Evolutionary conservation across 2,329 filamentous ascomycete genomes (phyloP), one percentile per base, ranked within the genome.

Genomic region (Graphilbum sp.): DNA sequence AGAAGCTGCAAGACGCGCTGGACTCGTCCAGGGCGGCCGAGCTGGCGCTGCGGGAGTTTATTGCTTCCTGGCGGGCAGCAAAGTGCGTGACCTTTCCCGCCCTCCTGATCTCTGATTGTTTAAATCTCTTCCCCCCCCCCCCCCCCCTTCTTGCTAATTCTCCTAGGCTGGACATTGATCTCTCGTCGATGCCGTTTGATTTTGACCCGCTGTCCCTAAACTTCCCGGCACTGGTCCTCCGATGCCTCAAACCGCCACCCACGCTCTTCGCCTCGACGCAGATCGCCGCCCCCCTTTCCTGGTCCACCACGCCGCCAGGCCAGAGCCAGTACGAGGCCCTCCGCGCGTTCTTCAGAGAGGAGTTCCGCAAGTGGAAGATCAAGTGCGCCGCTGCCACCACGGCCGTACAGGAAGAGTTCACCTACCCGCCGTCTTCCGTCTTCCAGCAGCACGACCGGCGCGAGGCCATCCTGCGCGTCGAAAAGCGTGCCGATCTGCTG

Each of bases 151-250:
- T 13, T 2, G 16, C 7, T 13, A 16, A 25, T 34, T 5, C 25
- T 7, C 16, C n/a, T 9, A 47, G 46, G 27, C 38, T 43, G 11
- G 64, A 72, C 34, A 60, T 74, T 35, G 66, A 74, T 43, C 61
- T 65, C 46, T 60, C 61, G 37, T 68, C 69, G 9, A 61, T 64
- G 47, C 72, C 74, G 3, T 78, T 79, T 49, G 81, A 88, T 46
- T 92, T 94, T 58, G 83, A 95, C 47, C 80, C 88, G 25, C 72
- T 87, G 43, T 68, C 80, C 5, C 74, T 93, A 53, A 85, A 85
- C 42, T 95, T 94, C 50, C 85, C 87, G 7, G 77, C 81, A 7
- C 68, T 96, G 31, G 85, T 79, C 27, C 70, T 95, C 11, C 82
- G 80, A 45, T 79, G 88, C 46, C 72, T 96, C 1, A 74, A 80